phyloP scores from a whole-genome alignment of 306 rosid genomes.

The Acmispon strigosus region DNA sequence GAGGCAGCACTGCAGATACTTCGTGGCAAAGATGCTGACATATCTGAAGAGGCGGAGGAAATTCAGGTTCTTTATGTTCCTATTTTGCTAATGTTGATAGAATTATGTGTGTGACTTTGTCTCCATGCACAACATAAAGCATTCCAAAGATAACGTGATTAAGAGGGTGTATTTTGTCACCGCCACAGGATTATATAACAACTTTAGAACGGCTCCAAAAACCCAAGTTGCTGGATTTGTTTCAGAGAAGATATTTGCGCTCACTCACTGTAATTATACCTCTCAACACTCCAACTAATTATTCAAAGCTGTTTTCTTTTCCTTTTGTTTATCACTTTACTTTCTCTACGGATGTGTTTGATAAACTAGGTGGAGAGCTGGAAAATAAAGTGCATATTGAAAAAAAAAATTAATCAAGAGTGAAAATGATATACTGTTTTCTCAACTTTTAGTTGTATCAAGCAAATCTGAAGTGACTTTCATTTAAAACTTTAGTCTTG shows the following conservation, averaged over 20 bases:
- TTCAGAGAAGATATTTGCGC: slow-evolving; percentile 64
- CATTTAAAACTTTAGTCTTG: not conserved
- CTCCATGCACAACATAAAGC: not conserved
- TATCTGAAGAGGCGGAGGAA: slow-evolving; percentile 69
- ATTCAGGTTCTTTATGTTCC: slow-evolving; percentile 51
- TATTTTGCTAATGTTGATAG: not conserved
- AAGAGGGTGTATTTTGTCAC: not conserved
- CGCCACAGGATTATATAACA: slow-evolving; percentile 58
- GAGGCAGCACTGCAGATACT: slow-evolving; percentile 53
- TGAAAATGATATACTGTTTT: not conserved
- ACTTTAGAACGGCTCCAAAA: slow-evolving; percentile 67
- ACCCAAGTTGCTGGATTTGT: slow-evolving; percentile 69
- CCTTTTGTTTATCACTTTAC: not conserved
- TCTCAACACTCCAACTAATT: slow-evolving; percentile 7
- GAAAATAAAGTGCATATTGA: too few species aligned
- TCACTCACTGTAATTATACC: slow-evolving; percentile 51
- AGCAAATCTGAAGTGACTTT: not conserved
- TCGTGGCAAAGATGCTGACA: slow-evolving; percentile 70
- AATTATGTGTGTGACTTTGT: not conserved
- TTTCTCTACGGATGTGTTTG: not conserved
- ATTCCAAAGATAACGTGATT: not conserved
- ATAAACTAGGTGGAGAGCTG: not conserved
- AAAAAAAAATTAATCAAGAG: not conserved
- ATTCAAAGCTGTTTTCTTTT: not conserved
- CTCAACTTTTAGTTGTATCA: not conserved